Evolutionary conservation across 257 asterid species (phyloP).

Genomic region (Euphrasia confusa): DNA sequence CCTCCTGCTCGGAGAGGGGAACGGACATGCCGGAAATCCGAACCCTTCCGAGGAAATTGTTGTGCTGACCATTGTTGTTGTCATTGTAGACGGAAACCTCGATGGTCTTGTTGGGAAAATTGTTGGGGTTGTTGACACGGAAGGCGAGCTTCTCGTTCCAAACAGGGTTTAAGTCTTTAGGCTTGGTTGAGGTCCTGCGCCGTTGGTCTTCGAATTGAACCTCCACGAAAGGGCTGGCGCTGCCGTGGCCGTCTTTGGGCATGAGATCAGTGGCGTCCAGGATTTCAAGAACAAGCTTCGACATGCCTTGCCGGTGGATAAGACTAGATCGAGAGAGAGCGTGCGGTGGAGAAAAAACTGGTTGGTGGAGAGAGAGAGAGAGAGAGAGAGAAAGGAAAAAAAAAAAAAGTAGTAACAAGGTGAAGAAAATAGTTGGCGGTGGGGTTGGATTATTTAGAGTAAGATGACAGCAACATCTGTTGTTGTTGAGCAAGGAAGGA

Average conservation of each 20-base stretch:
- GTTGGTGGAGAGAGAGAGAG: constrained; percentile 13
- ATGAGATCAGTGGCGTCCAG: constrained; percentile 86
- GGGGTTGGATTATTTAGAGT: constrained; percentile 34
- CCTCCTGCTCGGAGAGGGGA: constrained; percentile 58
- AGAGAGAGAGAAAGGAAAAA: constrained; percentile 5
- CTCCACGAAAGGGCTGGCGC: constrained; percentile 81
- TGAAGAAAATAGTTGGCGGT: constrained; percentile 30
- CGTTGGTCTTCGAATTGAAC: constrained; percentile 64
- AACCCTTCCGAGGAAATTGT: constrained; percentile 75
- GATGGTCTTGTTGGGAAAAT: constrained; percentile 40
- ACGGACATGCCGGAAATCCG: constrained; percentile 61
- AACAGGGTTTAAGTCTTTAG: constrained; percentile 65
- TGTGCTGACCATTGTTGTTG: constrained; percentile 47
- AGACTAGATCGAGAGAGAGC: constrained; percentile 13
- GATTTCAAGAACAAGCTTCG: constrained; percentile 69
- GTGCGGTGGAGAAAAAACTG: constrained; percentile 17
- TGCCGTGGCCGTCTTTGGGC: constrained; percentile 97
- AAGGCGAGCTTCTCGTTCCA: constrained; percentile 83
- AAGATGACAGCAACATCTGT: constrained; percentile 34
- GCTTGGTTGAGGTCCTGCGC: constrained; percentile 57
- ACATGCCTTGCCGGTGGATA: constrained; percentile 40
- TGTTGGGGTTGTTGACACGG: constrained; percentile 39
- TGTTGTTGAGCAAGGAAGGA: constrained; percentile 4
- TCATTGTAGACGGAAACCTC: constrained; percentile 71
- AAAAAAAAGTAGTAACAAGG: background rate